Conservation (phyloP, 805 yeast genomes). For the Blastobotrys chiropterorum region DNA sequence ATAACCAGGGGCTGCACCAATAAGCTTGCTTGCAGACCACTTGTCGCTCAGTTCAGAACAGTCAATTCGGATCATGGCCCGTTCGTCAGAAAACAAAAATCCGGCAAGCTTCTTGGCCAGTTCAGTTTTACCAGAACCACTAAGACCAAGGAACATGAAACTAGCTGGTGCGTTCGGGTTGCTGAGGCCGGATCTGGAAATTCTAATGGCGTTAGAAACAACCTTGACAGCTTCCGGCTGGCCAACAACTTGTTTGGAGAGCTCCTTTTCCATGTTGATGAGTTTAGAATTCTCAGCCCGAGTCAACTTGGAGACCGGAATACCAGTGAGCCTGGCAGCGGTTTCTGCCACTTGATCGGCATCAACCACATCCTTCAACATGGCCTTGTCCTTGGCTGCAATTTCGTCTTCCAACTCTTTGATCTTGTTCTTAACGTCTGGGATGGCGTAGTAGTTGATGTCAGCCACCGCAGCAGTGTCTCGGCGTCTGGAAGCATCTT, state of each 20-base stretch:
- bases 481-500: constrained; percentile 94
- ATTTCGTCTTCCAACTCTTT: constrained; percentile 71
- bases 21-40: constrained; percentile 87
- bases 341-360: constrained; percentile 93
- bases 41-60: constrained; percentile 95
- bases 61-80: constrained; percentile 95
- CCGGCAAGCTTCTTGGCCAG: constrained; percentile 96
- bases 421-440: constrained; percentile 77
- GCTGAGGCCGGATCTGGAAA: constrained; percentile 88
- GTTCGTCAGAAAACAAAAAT: constrained; percentile 91
- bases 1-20: constrained; percentile 97
- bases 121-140: constrained; percentile 98
- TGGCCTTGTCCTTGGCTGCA: constrained; percentile 52
- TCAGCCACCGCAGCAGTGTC: constrained; percentile 95
- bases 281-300: constrained; percentile 93
- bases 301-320: constrained; percentile 89
- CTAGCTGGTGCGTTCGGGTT: constrained; percentile 97
- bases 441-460: constrained; percentile 93
- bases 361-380: constrained; percentile 87
- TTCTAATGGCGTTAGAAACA: constrained; percentile 89
- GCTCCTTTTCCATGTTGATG: constrained; percentile 87
- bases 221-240: constrained; percentile 95
- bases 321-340: constrained; percentile 93
- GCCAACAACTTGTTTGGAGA: constrained; percentile 83
- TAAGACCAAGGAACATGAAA: constrained; percentile 86